Percentiles rank a stretch among this genome's conserved stretches.
Conservation (phyloP, 2,329 filamentous ascomycete species). For the Monascus ruber region DNA sequence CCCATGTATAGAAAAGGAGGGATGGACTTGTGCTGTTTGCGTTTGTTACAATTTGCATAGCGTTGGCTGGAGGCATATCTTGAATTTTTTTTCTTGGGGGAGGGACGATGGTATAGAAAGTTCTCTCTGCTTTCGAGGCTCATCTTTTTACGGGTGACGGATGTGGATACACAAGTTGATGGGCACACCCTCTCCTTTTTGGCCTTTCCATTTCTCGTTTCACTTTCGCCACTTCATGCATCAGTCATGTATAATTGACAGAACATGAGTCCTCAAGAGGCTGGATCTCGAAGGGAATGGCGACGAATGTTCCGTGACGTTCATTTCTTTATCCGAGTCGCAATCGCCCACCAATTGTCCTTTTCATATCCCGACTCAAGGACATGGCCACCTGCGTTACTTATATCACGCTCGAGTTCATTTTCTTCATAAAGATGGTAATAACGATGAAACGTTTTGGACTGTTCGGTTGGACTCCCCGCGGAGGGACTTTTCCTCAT, state of each 20-base stretch:
- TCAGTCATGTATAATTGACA: constrained; percentile 2
- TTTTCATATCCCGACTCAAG: constrained; percentile 81
- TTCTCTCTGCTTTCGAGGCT: too few relatives aligned
- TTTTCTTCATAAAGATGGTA: constrained; percentile 86
- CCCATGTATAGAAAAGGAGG: constrained; percentile 20
- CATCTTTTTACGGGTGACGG: constrained; percentile 3
- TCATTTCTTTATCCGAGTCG: constrained; percentile 22
- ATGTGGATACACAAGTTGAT: constrained; percentile 1
- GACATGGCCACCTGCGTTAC: constrained; percentile 61
- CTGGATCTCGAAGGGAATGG: constrained; percentile 18
- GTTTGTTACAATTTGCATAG: constrained; percentile 29
- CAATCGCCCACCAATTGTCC: constrained; percentile 96
- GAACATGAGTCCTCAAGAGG: constrained; percentile 10
- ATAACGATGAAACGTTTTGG: constrained; percentile 67
- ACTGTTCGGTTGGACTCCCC: constrained; percentile 13
- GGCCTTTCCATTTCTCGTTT: not conserved
- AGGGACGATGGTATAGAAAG: too few relatives aligned
- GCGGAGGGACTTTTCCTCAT: constrained; percentile 36
- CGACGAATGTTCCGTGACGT: constrained; percentile 6
- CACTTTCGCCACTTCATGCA: constrained; percentile 3
- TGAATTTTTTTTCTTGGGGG: constrained; percentile 2
- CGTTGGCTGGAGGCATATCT: constrained; percentile 25
- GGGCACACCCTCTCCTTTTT: constrained; percentile 4
- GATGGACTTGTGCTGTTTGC: constrained; percentile 14
- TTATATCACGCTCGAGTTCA: constrained; percentile 73